phyloP scores from a whole-genome alignment of 257 asterid species.

The Solanum dulcamara region DNA sequence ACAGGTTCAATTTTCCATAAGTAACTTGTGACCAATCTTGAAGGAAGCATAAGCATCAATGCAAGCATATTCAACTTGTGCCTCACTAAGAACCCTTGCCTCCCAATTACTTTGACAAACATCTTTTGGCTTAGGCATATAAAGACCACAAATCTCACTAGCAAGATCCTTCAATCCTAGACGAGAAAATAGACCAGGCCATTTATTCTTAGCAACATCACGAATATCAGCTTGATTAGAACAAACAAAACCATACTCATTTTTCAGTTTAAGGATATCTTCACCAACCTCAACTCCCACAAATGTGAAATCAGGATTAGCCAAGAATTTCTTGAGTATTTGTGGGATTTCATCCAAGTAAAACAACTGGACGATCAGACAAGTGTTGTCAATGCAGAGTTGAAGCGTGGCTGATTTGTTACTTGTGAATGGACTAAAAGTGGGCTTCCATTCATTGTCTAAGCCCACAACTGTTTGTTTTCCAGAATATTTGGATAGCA shows the following conservation, averaged over 20 bases:
- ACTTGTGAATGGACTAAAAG: conserved; percentile 8
- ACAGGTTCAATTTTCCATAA: not conserved
- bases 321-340: conserved; percentile 21
- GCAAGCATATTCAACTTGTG: conserved; percentile 73
- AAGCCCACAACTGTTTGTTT: conserved; percentile 38
- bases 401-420: conserved; percentile 70
- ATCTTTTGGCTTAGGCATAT: conserved; percentile 46
- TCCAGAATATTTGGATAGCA: conserved; percentile 13
- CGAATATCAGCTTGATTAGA: conserved; percentile 11
- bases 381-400: conserved; percentile 31
- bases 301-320: conserved; percentile 36
- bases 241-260: conserved; percentile 49
- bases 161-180: conserved; percentile 71
- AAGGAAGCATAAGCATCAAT: conserved; percentile 72
- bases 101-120: conserved; percentile 64
- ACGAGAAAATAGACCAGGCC: conserved; percentile 40
- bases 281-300: conserved; percentile 52
- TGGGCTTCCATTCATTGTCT: conserved; percentile 68
- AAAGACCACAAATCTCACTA: conserved; percentile 20
- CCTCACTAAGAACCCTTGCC: conserved; percentile 26
- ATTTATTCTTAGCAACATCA: conserved; percentile 23
- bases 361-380: conserved; percentile 59
- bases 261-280: conserved; percentile 35
- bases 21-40: conserved; percentile 33
- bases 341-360: conserved; percentile 45